Evolutionary conservation across 345 rosid genomes (phyloP).

Genomic region (Syzygium grande): DNA sequence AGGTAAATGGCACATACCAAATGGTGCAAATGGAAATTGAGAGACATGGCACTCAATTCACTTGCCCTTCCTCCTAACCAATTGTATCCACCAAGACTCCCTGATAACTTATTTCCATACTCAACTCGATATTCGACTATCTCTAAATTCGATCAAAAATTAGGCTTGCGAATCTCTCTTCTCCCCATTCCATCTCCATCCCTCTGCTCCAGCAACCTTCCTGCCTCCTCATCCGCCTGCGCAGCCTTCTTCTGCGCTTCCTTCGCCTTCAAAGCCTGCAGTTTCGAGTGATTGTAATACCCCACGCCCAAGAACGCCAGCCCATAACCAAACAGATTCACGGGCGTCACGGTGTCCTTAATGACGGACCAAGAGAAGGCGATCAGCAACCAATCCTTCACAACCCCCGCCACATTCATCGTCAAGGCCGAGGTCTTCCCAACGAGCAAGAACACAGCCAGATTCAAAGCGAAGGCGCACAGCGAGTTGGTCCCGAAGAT

Average conservation of each 20-base stretch:
- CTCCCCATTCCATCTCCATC: constrained; percentile 54
- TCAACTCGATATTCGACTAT: neutral
- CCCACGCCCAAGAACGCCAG: constrained; percentile 91
- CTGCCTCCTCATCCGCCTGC: constrained; percentile 68
- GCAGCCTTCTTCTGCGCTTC: constrained; percentile 84
- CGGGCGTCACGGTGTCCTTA: constrained; percentile 88
- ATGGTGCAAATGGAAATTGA: constrained; percentile 14
- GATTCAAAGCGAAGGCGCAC: constrained; percentile 89
- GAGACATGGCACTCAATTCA: neutral
- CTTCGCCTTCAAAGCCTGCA: constrained; percentile 86
- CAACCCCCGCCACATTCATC: constrained; percentile 98
- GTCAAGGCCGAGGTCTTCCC: constrained; percentile 97
- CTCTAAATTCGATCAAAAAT: neutral
- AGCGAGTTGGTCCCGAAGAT: constrained; percentile 83
- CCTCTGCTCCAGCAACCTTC: constrained; percentile 75
- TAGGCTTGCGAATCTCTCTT: constrained; percentile 52
- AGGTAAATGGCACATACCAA: neutral
- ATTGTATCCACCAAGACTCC: neutral
- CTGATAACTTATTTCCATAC: constrained; percentile 7
- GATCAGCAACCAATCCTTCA: constrained; percentile 90
- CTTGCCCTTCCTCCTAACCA: neutral
- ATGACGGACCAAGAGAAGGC: constrained; percentile 98
- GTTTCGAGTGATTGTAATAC: constrained; percentile 80
- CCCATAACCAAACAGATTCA: constrained; percentile 81
- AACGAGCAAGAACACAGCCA: constrained; percentile 88